A percentile compares a stretch with the other conserved stretches of the same genome.
phyloP scores from a whole-genome alignment of 192 early-diverging fungal genomes.

The Diversispora eburnea region DNA sequence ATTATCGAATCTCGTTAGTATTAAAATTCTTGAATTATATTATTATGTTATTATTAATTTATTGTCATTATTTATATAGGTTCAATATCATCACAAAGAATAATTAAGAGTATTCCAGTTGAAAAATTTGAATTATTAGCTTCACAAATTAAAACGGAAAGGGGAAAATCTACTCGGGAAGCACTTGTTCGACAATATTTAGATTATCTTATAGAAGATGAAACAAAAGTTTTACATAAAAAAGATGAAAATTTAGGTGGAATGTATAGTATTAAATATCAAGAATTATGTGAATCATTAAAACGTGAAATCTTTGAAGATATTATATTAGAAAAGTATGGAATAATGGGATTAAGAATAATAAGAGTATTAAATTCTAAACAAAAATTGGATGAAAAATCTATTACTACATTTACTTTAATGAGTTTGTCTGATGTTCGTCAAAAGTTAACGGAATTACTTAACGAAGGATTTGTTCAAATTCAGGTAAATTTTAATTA shows the following conservation, averaged over 20 bases:
- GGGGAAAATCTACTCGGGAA: conserved; percentile 25
- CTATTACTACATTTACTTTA: conserved; percentile 62
- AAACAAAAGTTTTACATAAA: conserved; percentile 51
- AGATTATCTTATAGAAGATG: conserved; percentile 45
- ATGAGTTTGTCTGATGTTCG: conserved; percentile 61
- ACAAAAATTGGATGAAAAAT: conserved; percentile 73
- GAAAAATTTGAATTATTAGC: conserved; percentile 33
- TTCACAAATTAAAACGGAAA: conserved; percentile 28
- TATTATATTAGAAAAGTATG: conserved; percentile 58
- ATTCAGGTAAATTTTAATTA: conserved; percentile 28
- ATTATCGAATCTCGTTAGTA: conserved; percentile 44
- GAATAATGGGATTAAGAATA: conserved; percentile 56
- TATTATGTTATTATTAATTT: not conserved
- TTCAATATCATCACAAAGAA: conserved; percentile 11
- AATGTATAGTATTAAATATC: conserved; percentile 59
- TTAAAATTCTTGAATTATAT: not conserved
- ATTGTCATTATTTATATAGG: not conserved
- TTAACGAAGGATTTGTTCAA: conserved; percentile 41
- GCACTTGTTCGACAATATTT: conserved; percentile 58
- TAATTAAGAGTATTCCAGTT: not conserved
- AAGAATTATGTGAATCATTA: conserved; percentile 49
- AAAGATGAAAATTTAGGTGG: conserved; percentile 58
- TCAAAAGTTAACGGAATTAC: conserved; percentile 57
- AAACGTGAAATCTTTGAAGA: conserved; percentile 53
- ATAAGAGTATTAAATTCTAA: conserved; percentile 65